Evolutionary conservation across 306 rosid species (phyloP).

Genomic region (Hippophae rhamnoides): DNA sequence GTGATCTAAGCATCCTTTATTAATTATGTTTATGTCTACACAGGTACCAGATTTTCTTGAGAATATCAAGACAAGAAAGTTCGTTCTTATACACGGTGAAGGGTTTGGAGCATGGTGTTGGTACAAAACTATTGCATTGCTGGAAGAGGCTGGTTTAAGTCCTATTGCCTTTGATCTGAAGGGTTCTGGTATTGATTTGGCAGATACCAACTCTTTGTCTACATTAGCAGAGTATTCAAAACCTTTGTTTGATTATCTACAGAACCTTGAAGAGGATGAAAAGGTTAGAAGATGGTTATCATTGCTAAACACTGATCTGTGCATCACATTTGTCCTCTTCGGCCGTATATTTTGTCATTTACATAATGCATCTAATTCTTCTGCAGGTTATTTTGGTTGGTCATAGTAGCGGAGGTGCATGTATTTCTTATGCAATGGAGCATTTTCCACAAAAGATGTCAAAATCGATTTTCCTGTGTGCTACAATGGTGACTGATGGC

Average conservation of each 20-base stretch:
- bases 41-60: conserved; percentile 55
- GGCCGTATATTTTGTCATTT: conserved; percentile 10
- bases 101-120: conserved; percentile 99
- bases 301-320: background rate
- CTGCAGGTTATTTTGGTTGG: conserved; percentile 83
- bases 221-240: conserved; percentile 75
- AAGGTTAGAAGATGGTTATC: conserved; percentile 38
- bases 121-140: conserved; percentile 78
- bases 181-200: conserved; percentile 89
- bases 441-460: conserved; percentile 67
- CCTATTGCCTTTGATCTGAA: conserved; percentile 78
- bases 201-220: conserved; percentile 51
- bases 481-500: conserved; percentile 85
- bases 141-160: conserved; percentile 72
- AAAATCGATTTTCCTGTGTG: conserved; percentile 81
- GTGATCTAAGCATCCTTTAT: too few relatives aligned
- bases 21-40: conserved; percentile 2
- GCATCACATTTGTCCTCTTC: conserved; percentile 12
- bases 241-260: conserved; percentile 65
- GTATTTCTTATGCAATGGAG: conserved; percentile 87
- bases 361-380: conserved; percentile 16
- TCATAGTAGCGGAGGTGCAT: conserved; percentile 95
- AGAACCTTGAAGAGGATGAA: conserved; percentile 73
- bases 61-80: conserved; percentile 49
- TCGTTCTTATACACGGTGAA: conserved; percentile 80